These are phyloP conservation scores for Aspergillus japonicus DNA, from an alignment of 2,329 filamentous ascomycete genomes.

Conservation along the genomic window DNA sequence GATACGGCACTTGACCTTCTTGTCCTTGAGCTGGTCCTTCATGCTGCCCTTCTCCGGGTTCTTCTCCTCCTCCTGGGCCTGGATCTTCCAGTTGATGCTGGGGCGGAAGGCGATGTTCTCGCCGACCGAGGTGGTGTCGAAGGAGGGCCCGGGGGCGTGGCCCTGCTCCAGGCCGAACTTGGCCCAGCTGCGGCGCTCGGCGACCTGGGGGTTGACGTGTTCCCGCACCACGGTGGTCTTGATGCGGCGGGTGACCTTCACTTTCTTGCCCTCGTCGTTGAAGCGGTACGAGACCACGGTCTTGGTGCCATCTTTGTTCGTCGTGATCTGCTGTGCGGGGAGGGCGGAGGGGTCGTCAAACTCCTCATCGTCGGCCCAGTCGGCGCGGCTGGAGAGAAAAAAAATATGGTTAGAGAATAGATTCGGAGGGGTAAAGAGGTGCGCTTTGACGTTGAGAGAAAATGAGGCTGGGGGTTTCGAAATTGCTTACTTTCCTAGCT, in stretches of 20 bases:
- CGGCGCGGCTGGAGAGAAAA: conserved; percentile 54
- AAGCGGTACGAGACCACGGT: conserved; percentile 86
- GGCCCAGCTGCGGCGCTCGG: conserved; percentile 85
- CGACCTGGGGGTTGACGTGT: conserved; percentile 92
- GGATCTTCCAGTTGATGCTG: conserved; percentile 88
- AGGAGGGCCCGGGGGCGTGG: conserved; percentile 76
- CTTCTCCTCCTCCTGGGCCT: conserved; percentile 69
- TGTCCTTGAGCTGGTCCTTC: conserved; percentile 79
- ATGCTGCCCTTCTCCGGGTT: conserved; percentile 59
- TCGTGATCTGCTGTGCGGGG: conserved; percentile 81
- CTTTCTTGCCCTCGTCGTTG: conserved; percentile 91
- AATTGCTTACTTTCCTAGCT: conserved; percentile 46
- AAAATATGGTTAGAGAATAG: conserved; percentile 1
- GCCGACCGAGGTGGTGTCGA: conserved; percentile 87
- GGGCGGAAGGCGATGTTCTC: conserved; percentile 99
- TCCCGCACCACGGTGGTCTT: conserved; percentile 88
- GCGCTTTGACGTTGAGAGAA: not conserved
- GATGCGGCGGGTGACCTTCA: conserved; percentile 95
- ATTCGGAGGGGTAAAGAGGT: too few relatives aligned
- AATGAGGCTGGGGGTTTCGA: not conserved
- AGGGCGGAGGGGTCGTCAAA: conserved; percentile 84
- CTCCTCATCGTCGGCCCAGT: conserved; percentile 92
- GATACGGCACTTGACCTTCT: conserved; percentile 99
- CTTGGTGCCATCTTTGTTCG: conserved; percentile 98
- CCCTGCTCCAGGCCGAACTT: conserved; percentile 93